A percentile compares a stretch with the other conserved stretches of the same genome.
These are phyloP conservation scores for Phaeolepiota aurea DNA, from an alignment of 768 basidiomycete species.

Conservation along the genomic window DNA sequence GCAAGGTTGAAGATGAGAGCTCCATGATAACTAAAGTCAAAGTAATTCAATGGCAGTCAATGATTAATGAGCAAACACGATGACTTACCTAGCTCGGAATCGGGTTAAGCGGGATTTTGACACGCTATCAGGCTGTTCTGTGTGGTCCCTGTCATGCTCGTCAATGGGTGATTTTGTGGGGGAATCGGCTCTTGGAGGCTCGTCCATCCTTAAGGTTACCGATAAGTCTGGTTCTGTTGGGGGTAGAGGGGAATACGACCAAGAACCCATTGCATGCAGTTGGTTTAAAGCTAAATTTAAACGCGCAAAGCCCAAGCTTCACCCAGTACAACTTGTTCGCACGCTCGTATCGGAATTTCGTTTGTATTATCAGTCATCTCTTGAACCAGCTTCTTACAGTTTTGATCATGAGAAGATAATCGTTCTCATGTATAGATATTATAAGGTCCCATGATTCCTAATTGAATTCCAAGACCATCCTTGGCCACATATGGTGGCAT, in stretches of 20 bases:
- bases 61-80: neutral
- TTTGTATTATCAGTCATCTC: no score
- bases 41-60: neutral
- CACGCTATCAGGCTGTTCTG: neutral
- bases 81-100: neutral
- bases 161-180: neutral
- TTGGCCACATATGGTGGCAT: no score
- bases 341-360: no score
- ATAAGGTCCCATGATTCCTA: no score
- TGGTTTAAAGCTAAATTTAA: no score
- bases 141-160: neutral
- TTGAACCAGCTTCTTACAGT: no score
- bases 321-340: no score
- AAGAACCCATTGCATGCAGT: neutral
- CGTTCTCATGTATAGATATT: no score
- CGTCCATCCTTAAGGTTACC: neutral
- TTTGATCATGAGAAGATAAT: no score
- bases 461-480: no score
- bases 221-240: neutral
- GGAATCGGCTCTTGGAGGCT: neutral
- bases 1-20: conserved; percentile 10
- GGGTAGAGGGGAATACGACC: neutral
- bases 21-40: conserved; percentile 8
- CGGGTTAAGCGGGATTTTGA: neutral
- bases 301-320: no score